Conservation (phyloP, 257 asterid species). For the Solanum appendiculatum region DNA sequence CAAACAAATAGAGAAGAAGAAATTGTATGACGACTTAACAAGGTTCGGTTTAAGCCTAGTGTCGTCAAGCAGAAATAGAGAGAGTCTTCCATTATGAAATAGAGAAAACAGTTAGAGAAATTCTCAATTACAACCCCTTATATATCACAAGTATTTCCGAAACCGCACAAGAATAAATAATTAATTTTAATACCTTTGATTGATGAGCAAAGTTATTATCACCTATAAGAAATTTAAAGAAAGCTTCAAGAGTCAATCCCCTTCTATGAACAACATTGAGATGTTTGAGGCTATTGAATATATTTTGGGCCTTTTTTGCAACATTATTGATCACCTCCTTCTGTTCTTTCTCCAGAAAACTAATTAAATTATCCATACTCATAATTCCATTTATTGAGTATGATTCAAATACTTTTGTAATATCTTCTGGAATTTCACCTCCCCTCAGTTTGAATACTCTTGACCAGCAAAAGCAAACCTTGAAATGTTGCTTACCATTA, state of each 20-base stretch:
- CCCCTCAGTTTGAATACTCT: constrained; percentile 1
- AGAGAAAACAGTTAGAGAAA: not conserved
- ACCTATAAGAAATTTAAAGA: constrained; percentile 9
- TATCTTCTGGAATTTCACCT: not conserved
- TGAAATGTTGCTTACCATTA: constrained; percentile 6
- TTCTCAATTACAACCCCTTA: no score
- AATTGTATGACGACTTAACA: not conserved
- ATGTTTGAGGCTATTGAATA: constrained; percentile 1
- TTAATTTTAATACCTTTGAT: not conserved
- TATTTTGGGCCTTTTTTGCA: not conserved
- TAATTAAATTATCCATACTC: not conserved
- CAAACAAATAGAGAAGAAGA: not conserved
- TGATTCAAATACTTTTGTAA: not conserved
- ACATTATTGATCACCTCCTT: not conserved
- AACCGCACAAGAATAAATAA: not conserved
- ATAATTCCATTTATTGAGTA: constrained; percentile 6
- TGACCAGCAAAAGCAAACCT: constrained; percentile 9
- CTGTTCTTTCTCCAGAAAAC: constrained; percentile 2
- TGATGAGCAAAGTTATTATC: not conserved
- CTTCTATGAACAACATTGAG: not conserved
- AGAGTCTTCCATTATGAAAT: not conserved
- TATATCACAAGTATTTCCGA: no score
- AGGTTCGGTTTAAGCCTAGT: not conserved
- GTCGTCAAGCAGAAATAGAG: not conserved
- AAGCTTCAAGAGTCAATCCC: constrained; percentile 7